Percentiles rank a stretch among this genome's conserved stretches.
Conservation (phyloP, 2,329 filamentous ascomycete genomes). For the Sporothrix variecibatus region DNA sequence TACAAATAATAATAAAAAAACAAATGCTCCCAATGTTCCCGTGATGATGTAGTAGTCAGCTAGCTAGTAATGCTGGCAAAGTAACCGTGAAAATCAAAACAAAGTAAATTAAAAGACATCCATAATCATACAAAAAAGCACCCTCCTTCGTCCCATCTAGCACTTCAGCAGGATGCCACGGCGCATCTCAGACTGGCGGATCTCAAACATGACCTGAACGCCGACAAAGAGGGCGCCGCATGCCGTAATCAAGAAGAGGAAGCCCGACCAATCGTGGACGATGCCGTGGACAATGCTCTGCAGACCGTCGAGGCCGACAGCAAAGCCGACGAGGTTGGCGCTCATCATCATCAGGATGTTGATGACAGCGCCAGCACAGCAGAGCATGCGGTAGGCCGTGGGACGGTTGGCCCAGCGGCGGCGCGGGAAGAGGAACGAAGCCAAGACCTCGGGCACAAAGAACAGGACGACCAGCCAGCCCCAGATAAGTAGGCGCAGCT, state of each 20-base stretch:
- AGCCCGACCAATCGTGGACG: slow-evolving; percentile 68
- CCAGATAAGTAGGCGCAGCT: slow-evolving; percentile 88
- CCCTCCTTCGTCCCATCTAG: slow-evolving; percentile 29
- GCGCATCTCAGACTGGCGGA: slow-evolving; percentile 80
- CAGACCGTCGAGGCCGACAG: slow-evolving; percentile 85
- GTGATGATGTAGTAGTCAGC: background rate
- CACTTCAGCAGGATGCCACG: slow-evolving; percentile 83
- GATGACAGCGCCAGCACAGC: slow-evolving; percentile 74
- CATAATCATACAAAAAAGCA: background rate
- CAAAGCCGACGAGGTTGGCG: slow-evolving; percentile 94
- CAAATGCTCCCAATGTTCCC: slow-evolving; percentile 11
- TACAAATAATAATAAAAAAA: background rate
- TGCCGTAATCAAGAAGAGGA: slow-evolving; percentile 70
- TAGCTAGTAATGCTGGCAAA: background rate
- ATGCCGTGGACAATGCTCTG: slow-evolving; percentile 75
- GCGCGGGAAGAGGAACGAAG: slow-evolving; percentile 69
- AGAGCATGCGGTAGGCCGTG: slow-evolving; percentile 75
- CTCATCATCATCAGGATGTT: slow-evolving; percentile 95
- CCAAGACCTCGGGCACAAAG: slow-evolving; percentile 83
- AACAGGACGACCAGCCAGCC: slow-evolving; percentile 96
- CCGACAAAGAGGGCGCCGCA: slow-evolving; percentile 79
- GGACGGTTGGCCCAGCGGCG: slow-evolving; percentile 69
- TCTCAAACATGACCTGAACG: slow-evolving; percentile 94
- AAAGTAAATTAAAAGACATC: background rate
- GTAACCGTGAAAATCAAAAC: background rate